These are phyloP conservation scores for Kluyveromyces marxianus DNA, from an alignment of 1,139 yeast species.

Conservation along the genomic window DNA sequence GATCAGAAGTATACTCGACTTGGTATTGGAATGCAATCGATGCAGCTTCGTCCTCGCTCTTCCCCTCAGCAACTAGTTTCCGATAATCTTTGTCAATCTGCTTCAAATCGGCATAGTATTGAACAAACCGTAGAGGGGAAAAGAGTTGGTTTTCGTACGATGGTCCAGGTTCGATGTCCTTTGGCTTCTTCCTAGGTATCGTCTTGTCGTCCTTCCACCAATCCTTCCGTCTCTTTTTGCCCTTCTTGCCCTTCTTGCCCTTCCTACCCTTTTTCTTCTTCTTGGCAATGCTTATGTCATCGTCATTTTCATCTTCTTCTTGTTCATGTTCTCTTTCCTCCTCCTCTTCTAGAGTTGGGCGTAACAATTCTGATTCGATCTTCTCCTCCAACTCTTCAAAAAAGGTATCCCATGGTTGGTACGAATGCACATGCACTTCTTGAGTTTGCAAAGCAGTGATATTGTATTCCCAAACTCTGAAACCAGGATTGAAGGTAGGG, in stretches of 20 bases:
- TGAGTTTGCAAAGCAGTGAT: slow-evolving; percentile 41
- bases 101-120: slow-evolving; percentile 60
- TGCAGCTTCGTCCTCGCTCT: slow-evolving; percentile 18
- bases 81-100: slow-evolving; percentile 38
- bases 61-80: slow-evolving; percentile 14
- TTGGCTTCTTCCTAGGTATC: slow-evolving; percentile 60
- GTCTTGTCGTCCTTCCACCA: slow-evolving; percentile 46
- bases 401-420: slow-evolving; percentile 48
- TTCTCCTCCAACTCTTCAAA: slow-evolving; percentile 40
- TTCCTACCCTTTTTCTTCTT: slow-evolving; percentile 9
- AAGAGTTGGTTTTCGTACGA: slow-evolving; percentile 64
- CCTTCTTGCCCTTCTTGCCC: slow-evolving; percentile 11
- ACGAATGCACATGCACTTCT: slow-evolving; percentile 11
- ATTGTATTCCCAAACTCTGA: slow-evolving; percentile 82
- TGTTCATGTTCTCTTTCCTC: slow-evolving; percentile 21
- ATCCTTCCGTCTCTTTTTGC: slow-evolving; percentile 23
- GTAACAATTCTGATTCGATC: slow-evolving; percentile 13
- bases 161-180: slow-evolving; percentile 53
- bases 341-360: slow-evolving; percentile 6
- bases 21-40: slow-evolving; percentile 47
- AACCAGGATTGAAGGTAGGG: slow-evolving; percentile 78
- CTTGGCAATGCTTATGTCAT: slow-evolving; percentile 1
- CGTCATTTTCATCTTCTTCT: background rate
- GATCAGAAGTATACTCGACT: slow-evolving; percentile 64
- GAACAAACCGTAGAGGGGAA: slow-evolving; percentile 65